Evolutionary conservation across 73 alveolate species (phyloP), one percentile per base, ranked within the genome.

Genomic region (Durusdinium trenchii): DNA sequence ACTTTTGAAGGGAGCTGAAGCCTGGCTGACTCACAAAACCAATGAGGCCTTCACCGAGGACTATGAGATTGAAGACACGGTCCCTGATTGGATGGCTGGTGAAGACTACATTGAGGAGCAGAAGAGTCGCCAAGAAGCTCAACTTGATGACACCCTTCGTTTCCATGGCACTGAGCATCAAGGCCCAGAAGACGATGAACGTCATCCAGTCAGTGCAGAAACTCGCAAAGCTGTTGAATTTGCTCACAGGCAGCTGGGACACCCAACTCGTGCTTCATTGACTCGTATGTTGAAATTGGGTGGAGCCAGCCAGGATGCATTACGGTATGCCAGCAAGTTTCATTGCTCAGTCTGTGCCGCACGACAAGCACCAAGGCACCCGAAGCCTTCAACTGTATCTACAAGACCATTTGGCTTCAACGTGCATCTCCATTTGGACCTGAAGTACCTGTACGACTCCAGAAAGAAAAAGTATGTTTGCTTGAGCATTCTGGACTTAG

Each of bases 171-270:
- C 73, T 32, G 73, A 60, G 1, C n/a, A 60, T 1, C 26, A 40
- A 40, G 61, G 1, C 3, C 9, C 45, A 42, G 61, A 40, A 42
- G 87, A 16, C 0, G 87, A 76, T 36, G 23, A 43, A 1, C 57
- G 87, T 0, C 87, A 76, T 23, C 87, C 87, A 2, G 40, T 76
- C 38, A 54, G 61, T 14, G 18, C 0, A 1, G 71, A 82, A 32
- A 48, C 48, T 12, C 48, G 47, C 35, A 32, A 48, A 48, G 73
- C 73, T 0, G 64, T 82, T 0, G 50, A 48, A 35, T 82, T 48
- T 2, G 93, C 71, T 14, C 93, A 82, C 35, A 42, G 93, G 32
- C 93, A 50, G 73, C 61, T 86, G 10, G 95, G 95, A 45, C 95
- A 86, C 36, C 95, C 95, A 14, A 12, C 95, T 0, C 7, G 60